Evolutionary conservation across 2,329 filamentous ascomycete genomes (phyloP).

Genomic region (Pestalotiopsis sp.): DNA sequence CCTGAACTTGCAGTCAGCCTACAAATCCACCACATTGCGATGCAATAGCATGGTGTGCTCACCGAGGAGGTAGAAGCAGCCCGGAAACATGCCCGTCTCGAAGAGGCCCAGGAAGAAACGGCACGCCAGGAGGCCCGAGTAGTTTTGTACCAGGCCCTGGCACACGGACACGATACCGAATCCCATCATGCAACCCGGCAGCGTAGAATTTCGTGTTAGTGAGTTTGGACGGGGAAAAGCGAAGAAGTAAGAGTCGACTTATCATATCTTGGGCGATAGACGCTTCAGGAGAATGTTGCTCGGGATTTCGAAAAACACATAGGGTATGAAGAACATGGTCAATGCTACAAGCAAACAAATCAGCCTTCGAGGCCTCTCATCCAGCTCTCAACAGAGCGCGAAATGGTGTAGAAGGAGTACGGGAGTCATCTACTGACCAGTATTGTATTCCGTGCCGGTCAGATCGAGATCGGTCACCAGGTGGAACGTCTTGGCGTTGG

Average conservation of each 20-base stretch:
- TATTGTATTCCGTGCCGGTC: constrained; percentile 67
- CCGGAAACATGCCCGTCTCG: constrained; percentile 78
- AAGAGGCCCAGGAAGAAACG: constrained; percentile 85
- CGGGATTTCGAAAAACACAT: constrained; percentile 72
- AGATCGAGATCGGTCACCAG: constrained; percentile 67
- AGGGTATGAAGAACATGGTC: constrained; percentile 82
- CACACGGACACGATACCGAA: constrained; percentile 77
- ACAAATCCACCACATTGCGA: no score
- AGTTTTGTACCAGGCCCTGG: constrained; percentile 80
- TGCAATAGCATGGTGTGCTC: constrained; percentile 50
- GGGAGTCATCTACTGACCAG: constrained; percentile 38
- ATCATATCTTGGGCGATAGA: constrained; percentile 38
- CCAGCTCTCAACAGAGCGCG: no score
- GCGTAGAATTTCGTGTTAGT: constrained; percentile 35
- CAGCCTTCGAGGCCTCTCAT: constrained; percentile 14
- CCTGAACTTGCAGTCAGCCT: no score
- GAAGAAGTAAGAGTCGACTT: constrained; percentile 3
- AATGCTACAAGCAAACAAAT: constrained; percentile 43
- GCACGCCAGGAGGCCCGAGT: constrained; percentile 74
- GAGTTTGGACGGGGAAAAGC: neutral
- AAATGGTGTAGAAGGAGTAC: no score
- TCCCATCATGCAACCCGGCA: constrained; percentile 80
- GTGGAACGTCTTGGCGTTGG: constrained; percentile 73
- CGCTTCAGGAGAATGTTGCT: constrained; percentile 74
- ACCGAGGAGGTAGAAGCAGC: constrained; percentile 67